These are phyloP conservation scores for Xylaria sp. DNA, from an alignment of 2,329 filamentous ascomycete species.

Conservation along the genomic window DNA sequence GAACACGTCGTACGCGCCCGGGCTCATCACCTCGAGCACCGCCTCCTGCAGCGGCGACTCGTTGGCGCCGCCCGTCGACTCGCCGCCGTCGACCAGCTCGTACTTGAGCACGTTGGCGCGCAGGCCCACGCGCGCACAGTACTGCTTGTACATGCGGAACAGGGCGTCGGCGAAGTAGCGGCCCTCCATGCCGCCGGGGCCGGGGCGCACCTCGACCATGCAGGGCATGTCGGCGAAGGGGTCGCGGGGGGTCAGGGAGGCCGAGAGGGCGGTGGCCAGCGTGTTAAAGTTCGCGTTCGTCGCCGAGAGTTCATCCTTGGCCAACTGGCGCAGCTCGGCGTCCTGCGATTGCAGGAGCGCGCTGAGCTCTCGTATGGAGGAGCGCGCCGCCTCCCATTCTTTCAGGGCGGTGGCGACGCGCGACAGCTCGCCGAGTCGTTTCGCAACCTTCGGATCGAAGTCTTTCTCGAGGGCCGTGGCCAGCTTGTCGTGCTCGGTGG, in stretches of 20 bases:
- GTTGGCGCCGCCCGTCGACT: conserved; percentile 55
- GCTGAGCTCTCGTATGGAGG: conserved; percentile 57
- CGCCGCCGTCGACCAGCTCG: conserved; percentile 68
- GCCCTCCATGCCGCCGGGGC: conserved; percentile 89
- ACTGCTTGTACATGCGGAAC: conserved; percentile 84
- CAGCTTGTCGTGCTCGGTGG: conserved; percentile 61
- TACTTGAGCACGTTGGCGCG: conserved; percentile 75
- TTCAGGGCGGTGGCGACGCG: conserved; percentile 59
- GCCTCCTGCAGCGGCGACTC: conserved; percentile 81
- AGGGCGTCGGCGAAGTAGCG: conserved; percentile 86
- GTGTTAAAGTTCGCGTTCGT: conserved; percentile 64
- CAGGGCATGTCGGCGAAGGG: conserved; percentile 90
- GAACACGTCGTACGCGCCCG: conserved; percentile 79
- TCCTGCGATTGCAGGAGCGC: conserved; percentile 56
- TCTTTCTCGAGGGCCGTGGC: conserved; percentile 51
- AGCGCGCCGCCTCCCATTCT: conserved; percentile 59
- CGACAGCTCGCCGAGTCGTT: conserved; percentile 63
- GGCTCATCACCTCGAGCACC: conserved; percentile 77
- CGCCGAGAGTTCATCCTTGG: conserved; percentile 77
- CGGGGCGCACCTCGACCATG: conserved; percentile 87
- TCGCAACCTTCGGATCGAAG: conserved; percentile 62
- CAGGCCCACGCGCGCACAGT: conserved; percentile 71
- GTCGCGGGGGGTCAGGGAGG: conserved; percentile 80
- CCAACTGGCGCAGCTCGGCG: conserved; percentile 74
- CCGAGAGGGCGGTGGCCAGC: conserved; percentile 71